Conservation (phyloP, 2,329 filamentous ascomycete species). For the Alternaria hordeiaustralica region DNA sequence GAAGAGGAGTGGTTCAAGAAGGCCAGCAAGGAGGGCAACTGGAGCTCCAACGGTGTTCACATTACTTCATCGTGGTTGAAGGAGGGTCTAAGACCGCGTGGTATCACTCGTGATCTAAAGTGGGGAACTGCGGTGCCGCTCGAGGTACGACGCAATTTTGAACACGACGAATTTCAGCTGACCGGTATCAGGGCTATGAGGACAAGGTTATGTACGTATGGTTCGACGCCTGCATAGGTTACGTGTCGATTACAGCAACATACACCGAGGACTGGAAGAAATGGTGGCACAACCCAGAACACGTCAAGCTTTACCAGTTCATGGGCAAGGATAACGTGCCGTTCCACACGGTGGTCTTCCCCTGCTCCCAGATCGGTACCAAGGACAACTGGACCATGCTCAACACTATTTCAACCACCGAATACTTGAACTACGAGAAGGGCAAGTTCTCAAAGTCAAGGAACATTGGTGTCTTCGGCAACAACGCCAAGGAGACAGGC, state of each 20-base stretch:
- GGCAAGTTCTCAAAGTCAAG: slow-evolving; percentile 90
- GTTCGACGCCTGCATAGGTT: slow-evolving; percentile 94
- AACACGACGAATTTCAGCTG: not conserved
- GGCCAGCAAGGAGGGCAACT: slow-evolving; percentile 74
- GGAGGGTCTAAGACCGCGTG: slow-evolving; percentile 82
- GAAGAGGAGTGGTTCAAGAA: slow-evolving; percentile 80
- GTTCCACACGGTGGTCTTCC: slow-evolving; percentile 92
- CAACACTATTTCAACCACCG: slow-evolving; percentile 85
- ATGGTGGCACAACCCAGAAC: slow-evolving; percentile 91
- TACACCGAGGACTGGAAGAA: slow-evolving; percentile 90
- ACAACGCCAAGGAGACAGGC: slow-evolving; percentile 85
- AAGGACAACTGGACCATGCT: slow-evolving; percentile 87
- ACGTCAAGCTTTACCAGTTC: slow-evolving; percentile 88
- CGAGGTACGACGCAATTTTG: slow-evolving; percentile 31
- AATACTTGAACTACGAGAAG: slow-evolving; percentile 61
- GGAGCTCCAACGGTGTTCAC: slow-evolving; percentile 75
- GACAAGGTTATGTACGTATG: slow-evolving; percentile 89
- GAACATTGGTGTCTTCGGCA: slow-evolving; percentile 89
- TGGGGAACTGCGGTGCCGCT: slow-evolving; percentile 77
- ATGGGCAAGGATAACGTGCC: slow-evolving; percentile 92
- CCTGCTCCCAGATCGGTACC: slow-evolving; percentile 83
- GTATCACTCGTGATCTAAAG: slow-evolving; percentile 89
- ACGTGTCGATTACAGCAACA: slow-evolving; percentile 91
- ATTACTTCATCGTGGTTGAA: slow-evolving; percentile 84
- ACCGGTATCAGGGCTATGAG: slow-evolving; percentile 60